Percentiles rank a stretch among this genome's conserved stretches.
Conservation (phyloP, 352 stramenopile species). For the Saprolegnia parasitica region DNA sequence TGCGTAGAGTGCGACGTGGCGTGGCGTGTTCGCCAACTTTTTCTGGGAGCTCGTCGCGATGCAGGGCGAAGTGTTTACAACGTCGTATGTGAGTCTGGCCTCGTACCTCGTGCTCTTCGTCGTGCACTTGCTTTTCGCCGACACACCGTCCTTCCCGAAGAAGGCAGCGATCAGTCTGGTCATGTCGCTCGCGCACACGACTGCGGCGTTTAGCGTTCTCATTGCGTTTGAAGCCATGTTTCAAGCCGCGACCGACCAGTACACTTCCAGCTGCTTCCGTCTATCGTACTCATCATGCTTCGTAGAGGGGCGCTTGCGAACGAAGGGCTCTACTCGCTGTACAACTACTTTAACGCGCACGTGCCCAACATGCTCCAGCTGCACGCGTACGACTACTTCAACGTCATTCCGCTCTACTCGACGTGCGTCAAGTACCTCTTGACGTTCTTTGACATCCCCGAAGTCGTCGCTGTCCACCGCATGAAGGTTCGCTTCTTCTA, state of each 20-base stretch:
- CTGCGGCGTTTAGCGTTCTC: constrained; percentile 66
- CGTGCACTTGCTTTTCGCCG: constrained; percentile 59
- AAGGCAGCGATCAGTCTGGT: constrained; percentile 45
- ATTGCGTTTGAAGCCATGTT: constrained; percentile 78
- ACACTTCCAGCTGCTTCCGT: background rate
- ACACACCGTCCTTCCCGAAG: constrained; percentile 65
- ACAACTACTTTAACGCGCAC: constrained; percentile 70
- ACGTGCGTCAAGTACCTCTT: constrained; percentile 71
- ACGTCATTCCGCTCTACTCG: constrained; percentile 52
- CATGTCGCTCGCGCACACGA: constrained; percentile 51
- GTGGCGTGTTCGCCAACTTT: constrained; percentile 43
- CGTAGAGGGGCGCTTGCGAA: constrained; percentile 46
- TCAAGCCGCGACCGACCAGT: constrained; percentile 54
- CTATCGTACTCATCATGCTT: background rate
- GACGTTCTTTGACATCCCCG: constrained; percentile 81
- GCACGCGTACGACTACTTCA: constrained; percentile 59
- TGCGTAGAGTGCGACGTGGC: constrained; percentile 40
- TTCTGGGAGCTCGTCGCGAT: constrained; percentile 47
- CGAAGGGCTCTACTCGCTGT: constrained; percentile 67
- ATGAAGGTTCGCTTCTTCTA: constrained; percentile 44
- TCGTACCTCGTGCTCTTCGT: constrained; percentile 55
- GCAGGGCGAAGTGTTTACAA: constrained; percentile 64
- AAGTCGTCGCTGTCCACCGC: constrained; percentile 73
- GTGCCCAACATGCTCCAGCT: constrained; percentile 66
- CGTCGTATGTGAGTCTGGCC: constrained; percentile 67